Percentiles rank a stretch among this genome's conserved stretches.
Conservation (phyloP, 306 rosid species). For the Trichosanthes truncata region DNA sequence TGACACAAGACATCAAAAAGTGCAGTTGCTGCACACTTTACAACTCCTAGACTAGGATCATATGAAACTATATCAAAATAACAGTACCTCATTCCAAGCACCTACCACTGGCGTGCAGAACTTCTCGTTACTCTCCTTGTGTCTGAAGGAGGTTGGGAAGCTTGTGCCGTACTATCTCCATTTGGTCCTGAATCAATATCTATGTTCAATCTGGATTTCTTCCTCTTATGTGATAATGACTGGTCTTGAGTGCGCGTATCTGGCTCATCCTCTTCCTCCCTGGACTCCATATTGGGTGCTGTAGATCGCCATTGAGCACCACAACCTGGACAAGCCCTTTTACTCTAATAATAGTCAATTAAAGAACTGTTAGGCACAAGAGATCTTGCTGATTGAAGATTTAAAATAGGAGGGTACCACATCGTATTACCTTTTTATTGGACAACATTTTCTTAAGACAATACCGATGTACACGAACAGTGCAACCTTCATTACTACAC, state of each 20-base stretch:
- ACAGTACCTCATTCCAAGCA: not conserved
- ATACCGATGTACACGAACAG: slow-evolving; percentile 59
- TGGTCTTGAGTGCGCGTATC: slow-evolving; percentile 24
- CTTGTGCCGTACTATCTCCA: slow-evolving; percentile 24
- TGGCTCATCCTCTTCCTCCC: slow-evolving; percentile 21
- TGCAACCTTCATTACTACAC: slow-evolving; percentile 62
- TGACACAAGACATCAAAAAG: not conserved
- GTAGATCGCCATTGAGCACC: slow-evolving; percentile 44
- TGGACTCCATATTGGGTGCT: slow-evolving; percentile 35
- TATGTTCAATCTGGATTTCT: slow-evolving; percentile 19
- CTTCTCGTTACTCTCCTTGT: slow-evolving; percentile 30
- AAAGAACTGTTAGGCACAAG: slow-evolving; percentile 1
- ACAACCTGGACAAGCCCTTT: slow-evolving; percentile 58
- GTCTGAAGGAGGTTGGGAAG: slow-evolving; percentile 14
- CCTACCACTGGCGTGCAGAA: slow-evolving; percentile 3
- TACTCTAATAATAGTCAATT: slow-evolving; percentile 29
- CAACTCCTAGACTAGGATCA: not conserved
- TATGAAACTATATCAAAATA: not conserved
- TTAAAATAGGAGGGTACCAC: not conserved
- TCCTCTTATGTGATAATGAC: slow-evolving; percentile 25
- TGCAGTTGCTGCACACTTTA: not conserved
- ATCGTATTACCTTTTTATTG: slow-evolving; percentile 39
- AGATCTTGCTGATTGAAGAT: not conserved
- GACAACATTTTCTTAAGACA: slow-evolving; percentile 60
- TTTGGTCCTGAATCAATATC: slow-evolving; percentile 21